A percentile compares a stretch with the other conserved stretches of the same genome.
Conservation (phyloP, 306 rosid species). For the Citrullus colocynthis region DNA sequence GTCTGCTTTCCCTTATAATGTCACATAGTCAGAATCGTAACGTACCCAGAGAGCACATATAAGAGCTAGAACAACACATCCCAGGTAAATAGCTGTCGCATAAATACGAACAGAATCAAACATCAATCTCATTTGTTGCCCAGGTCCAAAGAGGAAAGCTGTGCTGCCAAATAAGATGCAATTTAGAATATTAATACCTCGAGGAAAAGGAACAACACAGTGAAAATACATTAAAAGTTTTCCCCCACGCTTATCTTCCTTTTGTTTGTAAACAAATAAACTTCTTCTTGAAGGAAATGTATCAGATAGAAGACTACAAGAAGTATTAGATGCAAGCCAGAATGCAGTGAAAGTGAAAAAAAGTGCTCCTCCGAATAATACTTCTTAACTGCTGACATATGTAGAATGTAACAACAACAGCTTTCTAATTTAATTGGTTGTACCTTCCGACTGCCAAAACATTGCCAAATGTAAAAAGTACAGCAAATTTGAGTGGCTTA, state of each 20-base stretch:
- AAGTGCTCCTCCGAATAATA: background rate
- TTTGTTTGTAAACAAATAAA: background rate
- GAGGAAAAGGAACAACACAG: background rate
- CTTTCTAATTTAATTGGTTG: constrained; percentile 1
- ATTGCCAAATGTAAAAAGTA: constrained; percentile 80
- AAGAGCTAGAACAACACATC: constrained; percentile 74
- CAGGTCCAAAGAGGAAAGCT: constrained; percentile 79
- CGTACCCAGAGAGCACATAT: constrained; percentile 87
- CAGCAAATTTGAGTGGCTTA: constrained; percentile 75
- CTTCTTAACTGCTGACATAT: background rate
- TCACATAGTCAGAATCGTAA: background rate
- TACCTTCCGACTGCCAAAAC: constrained; percentile 94
- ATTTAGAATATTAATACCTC: constrained; percentile 2
- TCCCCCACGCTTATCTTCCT: background rate
- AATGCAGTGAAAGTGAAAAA: background rate
- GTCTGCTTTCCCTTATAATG: background rate
- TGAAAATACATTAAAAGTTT: background rate
- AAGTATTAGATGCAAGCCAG: background rate
- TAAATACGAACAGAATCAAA: constrained; percentile 63
- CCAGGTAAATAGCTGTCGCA: constrained; percentile 79
- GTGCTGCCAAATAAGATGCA: constrained; percentile 62
- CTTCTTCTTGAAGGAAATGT: background rate
- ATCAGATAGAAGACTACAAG: background rate
- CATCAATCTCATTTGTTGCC: constrained; percentile 69
- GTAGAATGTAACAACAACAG: background rate